Evolutionary conservation across 139 green algal species (phyloP), one percentile per base, ranked within the genome.

Genomic region (Zygnema circumcarinatum): DNA sequence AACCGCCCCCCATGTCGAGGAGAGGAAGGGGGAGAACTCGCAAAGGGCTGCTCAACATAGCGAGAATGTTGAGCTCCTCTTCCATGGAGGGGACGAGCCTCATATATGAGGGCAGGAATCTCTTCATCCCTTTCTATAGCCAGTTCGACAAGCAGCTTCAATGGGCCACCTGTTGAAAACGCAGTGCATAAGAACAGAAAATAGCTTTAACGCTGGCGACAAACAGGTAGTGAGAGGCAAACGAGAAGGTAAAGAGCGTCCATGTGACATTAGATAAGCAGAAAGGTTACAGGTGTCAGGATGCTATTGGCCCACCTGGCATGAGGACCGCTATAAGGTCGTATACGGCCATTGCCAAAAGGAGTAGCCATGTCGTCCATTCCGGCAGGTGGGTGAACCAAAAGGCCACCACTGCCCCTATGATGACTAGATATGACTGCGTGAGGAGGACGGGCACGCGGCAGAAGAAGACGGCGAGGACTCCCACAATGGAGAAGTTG

Each of bases 281-380:
- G 16, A 20, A 41, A 16, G 69, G 16, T 3, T 7, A 39, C 7
- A 62, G 16, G 16, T 16, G 7, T 62, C 16, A 62, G 16, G 47
- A 62, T 25, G 16, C 47, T 16, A 62, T 62, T 62, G 7, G 7
- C 47, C 11, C 35, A 20, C 93, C 94, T 2, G 96, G 96, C 0
- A 93, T 90, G 35, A 99, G 94, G 82, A 99, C 97, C 1, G 97
- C 97, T 33, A 84, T 93, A 1, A 99, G 91, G 86, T 99, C 97
- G 81, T 99, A 99, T 11, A 98, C 32, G 0, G 96, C 95, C 96
- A 99, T 98, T 54, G 94, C 92, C 0, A 94, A 74, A 22, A 99
- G 93, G 85, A 99, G 91, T 67, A 96, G 85, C 97, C 97, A 99
- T 35, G 94, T 96, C 29, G 96, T 98, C 97, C 97, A 99, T 84